phyloP scores from a whole-genome alignment of 1,139 yeast genomes.

The Diutina sp. region DNA sequence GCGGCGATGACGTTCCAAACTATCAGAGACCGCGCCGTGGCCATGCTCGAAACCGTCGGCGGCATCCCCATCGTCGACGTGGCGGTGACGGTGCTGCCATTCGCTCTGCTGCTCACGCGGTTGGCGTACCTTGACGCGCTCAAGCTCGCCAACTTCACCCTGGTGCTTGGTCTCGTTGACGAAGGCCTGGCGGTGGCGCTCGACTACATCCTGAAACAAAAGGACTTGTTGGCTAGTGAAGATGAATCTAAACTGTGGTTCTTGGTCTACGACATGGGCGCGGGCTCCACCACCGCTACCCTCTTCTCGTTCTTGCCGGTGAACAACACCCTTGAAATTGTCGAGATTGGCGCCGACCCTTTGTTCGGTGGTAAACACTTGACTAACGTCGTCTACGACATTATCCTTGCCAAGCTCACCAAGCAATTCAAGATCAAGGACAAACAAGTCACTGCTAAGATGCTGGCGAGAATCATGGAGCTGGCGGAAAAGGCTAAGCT shows the following conservation, averaged over 20 bases:
- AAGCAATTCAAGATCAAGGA: conserved; percentile 12
- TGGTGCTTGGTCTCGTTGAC: conserved; percentile 58
- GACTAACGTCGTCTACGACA: conserved; percentile 50
- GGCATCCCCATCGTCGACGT: conserved; percentile 26
- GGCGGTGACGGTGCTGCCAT: conserved; percentile 71
- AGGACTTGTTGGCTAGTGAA: conserved; percentile 21
- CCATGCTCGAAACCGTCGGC: conserved; percentile 15
- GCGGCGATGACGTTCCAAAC: conserved; percentile 74
- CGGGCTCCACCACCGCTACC: conserved; percentile 83
- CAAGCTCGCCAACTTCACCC: conserved; percentile 50
- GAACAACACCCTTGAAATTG: conserved; percentile 42
- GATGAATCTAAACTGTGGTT: conserved; percentile 41
- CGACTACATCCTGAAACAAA: conserved; percentile 49
- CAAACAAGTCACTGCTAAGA: conserved; percentile 34
- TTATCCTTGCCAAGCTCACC: conserved; percentile 47
- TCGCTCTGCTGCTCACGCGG: conserved; percentile 52
- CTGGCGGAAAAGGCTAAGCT: conserved; percentile 82
- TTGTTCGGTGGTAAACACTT: conserved; percentile 64
- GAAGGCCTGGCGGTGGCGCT: conserved; percentile 89
- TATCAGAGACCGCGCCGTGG: conserved; percentile 49
- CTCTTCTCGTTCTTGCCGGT: conserved; percentile 50
- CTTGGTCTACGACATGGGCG: conserved; percentile 82
- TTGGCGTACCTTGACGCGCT: conserved; percentile 64
- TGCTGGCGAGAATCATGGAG: conserved; percentile 58
- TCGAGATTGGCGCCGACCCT: conserved; percentile 58